Evolutionary conservation across 1,284 basidiomycete genomes (phyloP), one percentile per base, ranked within the genome.

Genomic region (Xerocomus amazonicus): DNA sequence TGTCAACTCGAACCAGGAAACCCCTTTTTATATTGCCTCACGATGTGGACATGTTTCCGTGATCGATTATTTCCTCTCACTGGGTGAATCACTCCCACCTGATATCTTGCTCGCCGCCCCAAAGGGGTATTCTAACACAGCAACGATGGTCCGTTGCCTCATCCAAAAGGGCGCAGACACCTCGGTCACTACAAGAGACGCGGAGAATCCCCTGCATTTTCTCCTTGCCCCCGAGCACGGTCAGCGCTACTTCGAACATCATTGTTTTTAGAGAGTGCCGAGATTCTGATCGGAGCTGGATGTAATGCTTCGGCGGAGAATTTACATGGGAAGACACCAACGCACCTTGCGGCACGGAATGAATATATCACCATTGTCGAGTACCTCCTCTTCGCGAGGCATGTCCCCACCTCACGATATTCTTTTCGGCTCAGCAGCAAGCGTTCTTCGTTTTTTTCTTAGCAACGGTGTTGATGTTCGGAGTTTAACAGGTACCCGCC

Each of bases 11-110:
- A 1, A 2, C 9, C 9, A 28, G 2, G 34, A 51, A 26, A 43
- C 52, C 3, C 47, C 52, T 1, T 28, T 58, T 14, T 51, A 51
- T 23, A 17, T 43, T 4, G 53, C 54, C 2, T 50, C 37, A 17
- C 17, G 4, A n/a, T 5, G 3, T 6, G 51, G 51, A 38, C 1
- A 9, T 12, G 23, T 35, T 6, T 34, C 50, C 0, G 28, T 54
- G n/a, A 28, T 55, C 27, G 0, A 28, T 0, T 49, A 57, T n/a
- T 4, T 54, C 3, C 38, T 54, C 16, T 55, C 54, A 13, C 27
- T 39, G 1, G n/a, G 35, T 6, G 14, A 27, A 7, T 14, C 41
- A 9, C 33, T 54, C 16, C 52, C 45, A 34, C 17, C 13, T 2
- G 34, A 54, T 26, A 50, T 54, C 12, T n/a, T 50, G 5, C 34